Conservation (phyloP, 2,329 filamentous ascomycete genomes). For the Trichoderma atroviride region DNA sequence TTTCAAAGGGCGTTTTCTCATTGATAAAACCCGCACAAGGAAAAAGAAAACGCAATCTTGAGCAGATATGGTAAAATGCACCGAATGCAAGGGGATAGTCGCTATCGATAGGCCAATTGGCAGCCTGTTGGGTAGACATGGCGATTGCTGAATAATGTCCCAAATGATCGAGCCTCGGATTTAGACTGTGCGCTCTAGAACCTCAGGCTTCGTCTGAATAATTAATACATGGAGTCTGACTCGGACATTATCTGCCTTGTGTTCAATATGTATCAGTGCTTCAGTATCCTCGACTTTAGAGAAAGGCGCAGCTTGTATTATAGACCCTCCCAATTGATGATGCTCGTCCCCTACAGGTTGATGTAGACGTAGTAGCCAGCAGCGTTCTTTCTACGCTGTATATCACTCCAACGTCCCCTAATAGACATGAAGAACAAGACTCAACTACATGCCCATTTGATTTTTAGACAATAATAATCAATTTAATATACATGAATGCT, state of each 20-base stretch:
- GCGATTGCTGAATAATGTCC: slow-evolving; percentile 4
- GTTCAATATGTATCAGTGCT: neutral
- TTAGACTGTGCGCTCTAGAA: neutral
- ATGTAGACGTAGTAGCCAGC: neutral
- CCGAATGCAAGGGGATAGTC: neutral
- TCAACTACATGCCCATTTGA: neutral
- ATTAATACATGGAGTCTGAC: neutral
- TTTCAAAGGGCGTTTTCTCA: neutral
- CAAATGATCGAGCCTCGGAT: neutral
- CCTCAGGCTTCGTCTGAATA: neutral
- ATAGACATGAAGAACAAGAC: neutral
- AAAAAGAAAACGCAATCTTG: neutral
- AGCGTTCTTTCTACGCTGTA: neutral
- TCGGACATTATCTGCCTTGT: neutral
- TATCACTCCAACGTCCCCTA: neutral
- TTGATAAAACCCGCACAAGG: neutral
- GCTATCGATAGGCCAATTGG: neutral
- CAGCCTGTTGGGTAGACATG: neutral
- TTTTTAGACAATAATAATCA: neutral
- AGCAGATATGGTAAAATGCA: neutral
- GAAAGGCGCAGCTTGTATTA: neutral
- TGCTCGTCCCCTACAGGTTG: neutral
- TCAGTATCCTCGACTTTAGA: neutral
- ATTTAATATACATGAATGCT: neutral
- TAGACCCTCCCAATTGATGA: neutral